Percentiles rank a stretch among this genome's conserved stretches.
These are phyloP conservation scores for Phytophthora rubi DNA, from an alignment of 352 stramenopile genomes.

Conservation along the genomic window DNA sequence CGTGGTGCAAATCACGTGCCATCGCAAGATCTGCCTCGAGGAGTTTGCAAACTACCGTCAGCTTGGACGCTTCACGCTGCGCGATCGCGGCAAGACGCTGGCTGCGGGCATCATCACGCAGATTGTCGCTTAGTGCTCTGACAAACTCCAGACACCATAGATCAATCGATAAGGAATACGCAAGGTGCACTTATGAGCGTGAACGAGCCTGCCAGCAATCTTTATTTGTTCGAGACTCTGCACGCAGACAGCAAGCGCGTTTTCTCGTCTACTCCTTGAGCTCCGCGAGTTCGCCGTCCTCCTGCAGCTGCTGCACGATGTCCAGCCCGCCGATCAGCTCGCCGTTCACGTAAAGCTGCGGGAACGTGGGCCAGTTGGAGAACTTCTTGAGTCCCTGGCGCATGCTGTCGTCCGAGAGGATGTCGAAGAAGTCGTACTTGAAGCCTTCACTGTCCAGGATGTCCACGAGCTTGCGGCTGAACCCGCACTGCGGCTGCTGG, in stretches of 20 bases:
- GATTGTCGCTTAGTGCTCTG: conserved; percentile 60
- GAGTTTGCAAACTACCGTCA: conserved; percentile 81
- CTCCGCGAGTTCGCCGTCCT: conserved; percentile 83
- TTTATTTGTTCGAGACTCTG: conserved; percentile 18
- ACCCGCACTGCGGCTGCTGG: conserved; percentile 94
- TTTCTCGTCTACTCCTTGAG: conserved; percentile 70
- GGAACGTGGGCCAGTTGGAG: conserved; percentile 98
- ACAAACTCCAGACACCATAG: conserved; percentile 15
- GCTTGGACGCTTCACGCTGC: conserved; percentile 84
- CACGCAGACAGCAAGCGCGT: not conserved
- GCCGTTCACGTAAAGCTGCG: conserved; percentile 97
- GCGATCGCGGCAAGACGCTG: conserved; percentile 82
- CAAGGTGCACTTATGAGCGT: conserved; percentile 11
- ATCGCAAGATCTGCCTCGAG: conserved; percentile 83
- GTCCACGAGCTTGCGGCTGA: conserved; percentile 95
- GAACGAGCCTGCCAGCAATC: conserved; percentile 3
- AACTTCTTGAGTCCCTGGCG: conserved; percentile 97
- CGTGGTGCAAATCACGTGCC: conserved; percentile 84
- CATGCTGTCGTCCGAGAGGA: conserved; percentile 96
- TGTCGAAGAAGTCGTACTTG: conserved; percentile 97
- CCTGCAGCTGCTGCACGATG: conserved; percentile 96
- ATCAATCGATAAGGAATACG: conserved; percentile 30
- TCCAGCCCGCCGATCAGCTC: conserved; percentile 98
- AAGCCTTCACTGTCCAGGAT: conserved; percentile 92
- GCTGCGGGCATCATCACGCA: conserved; percentile 88